These are phyloP conservation scores for Salix viminalis DNA, from an alignment of 345 rosid species.

Conservation along the genomic window DNA sequence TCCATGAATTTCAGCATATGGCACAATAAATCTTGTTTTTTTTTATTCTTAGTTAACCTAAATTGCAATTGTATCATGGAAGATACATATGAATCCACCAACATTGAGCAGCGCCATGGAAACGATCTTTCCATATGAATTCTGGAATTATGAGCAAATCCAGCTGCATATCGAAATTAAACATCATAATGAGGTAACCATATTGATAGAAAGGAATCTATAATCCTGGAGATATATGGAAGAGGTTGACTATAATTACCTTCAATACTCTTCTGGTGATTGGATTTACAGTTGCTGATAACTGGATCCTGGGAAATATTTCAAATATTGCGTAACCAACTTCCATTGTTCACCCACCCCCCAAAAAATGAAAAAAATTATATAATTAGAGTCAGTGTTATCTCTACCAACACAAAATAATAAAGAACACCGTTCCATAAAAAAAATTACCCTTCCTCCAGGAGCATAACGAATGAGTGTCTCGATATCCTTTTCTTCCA, in stretches of 20 bases:
- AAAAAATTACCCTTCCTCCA: constrained; percentile 73
- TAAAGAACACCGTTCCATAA: background rate
- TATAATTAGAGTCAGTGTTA: background rate
- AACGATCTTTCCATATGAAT: constrained; percentile 88
- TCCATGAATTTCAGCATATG: too few relatives aligned
- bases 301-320: constrained; percentile 76
- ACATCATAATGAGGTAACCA: background rate
- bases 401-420: background rate
- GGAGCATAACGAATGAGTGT: constrained; percentile 86
- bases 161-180: constrained; percentile 45
- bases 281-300: constrained; percentile 86
- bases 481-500: constrained; percentile 94
- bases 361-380: constrained; percentile 19
- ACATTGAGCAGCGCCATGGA: constrained; percentile 80
- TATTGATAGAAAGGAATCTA: background rate
- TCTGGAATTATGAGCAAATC: constrained; percentile 81
- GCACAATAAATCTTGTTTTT: too few relatives aligned
- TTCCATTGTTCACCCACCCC: constrained; percentile 17
- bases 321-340: constrained; percentile 86
- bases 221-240: background rate
- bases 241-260: too few relatives aligned
- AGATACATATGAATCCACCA: constrained; percentile 66
- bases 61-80: too few relatives aligned
- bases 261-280: constrained; percentile 78
- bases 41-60: too few relatives aligned